Percentiles rank a stretch among this genome's conserved stretches.
phyloP scores from a whole-genome alignment of 2,329 filamentous ascomycete species.

The Hypoxylon sp. region DNA sequence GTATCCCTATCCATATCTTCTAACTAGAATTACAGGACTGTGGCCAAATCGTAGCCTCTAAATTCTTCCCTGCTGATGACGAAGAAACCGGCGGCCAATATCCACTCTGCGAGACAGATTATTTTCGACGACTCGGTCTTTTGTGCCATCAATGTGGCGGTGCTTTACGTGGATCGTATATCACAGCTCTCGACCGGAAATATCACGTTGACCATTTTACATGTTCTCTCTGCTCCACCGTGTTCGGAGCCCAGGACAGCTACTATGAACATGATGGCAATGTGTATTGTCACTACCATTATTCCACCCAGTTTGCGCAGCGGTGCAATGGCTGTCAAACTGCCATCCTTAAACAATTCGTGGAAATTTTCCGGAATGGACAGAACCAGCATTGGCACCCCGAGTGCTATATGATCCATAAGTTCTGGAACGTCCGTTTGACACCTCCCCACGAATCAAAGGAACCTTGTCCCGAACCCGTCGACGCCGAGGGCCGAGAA shows the following conservation, averaged over 20 bases:
- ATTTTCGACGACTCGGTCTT: conserved; percentile 90
- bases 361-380: conserved; percentile 97
- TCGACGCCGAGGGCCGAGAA: conserved; percentile 71
- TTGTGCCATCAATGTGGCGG: conserved; percentile 92
- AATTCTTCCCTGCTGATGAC: conserved; percentile 97
- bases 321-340: conserved; percentile 97
- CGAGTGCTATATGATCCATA: conserved; percentile 99
- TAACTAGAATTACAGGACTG: conserved; percentile 75
- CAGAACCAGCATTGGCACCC: conserved; percentile 99
- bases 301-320: conserved; percentile 96
- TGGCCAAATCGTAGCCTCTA: conserved; percentile 94
- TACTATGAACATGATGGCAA: conserved; percentile 98
- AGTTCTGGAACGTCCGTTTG: conserved; percentile 98
- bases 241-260: conserved; percentile 98
- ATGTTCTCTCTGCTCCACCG: conserved; percentile 93
- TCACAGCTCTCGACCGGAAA: conserved; percentile 95
- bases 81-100: conserved; percentile 87
- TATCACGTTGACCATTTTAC: conserved; percentile 99
- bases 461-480: conserved; percentile 54
- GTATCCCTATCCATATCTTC: conserved; percentile 5
- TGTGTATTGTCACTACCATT: conserved; percentile 98
- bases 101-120: conserved; percentile 96
- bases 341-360: conserved; percentile 97
- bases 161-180: conserved; percentile 94
- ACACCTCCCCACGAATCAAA: conserved; percentile 65